These are phyloP conservation scores for Leccinum truebloodii DNA, from an alignment of 768 basidiomycete species.

Conservation along the genomic window DNA sequence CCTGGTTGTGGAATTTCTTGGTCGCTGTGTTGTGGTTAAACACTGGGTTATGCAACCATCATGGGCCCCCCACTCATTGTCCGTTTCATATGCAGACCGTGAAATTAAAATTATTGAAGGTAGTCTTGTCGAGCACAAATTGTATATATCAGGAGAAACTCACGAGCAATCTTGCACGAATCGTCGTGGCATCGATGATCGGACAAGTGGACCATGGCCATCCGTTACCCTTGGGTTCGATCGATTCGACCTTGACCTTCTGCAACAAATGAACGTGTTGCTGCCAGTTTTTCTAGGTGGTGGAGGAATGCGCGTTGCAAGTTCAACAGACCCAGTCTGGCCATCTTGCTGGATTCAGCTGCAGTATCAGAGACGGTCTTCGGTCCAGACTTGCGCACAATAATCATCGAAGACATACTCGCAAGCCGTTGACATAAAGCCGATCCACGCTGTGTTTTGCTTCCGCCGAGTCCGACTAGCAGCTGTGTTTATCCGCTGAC, in stretches of 20 bases:
- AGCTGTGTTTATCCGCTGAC: constrained; percentile 15
- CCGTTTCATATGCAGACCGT: too few species aligned
- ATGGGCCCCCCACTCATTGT: too few species aligned
- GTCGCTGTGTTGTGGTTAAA: neutral
- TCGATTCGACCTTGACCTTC: constrained; percentile 71
- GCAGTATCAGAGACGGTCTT: constrained; percentile 13
- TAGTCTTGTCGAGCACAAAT: neutral
- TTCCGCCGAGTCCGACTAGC: constrained; percentile 1
- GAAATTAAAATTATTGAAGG: constrained; percentile 27
- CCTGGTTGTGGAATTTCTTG: too few species aligned
- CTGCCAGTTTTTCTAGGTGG: constrained; percentile 47
- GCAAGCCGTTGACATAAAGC: constrained; percentile 29
- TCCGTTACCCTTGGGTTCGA: constrained; percentile 53
- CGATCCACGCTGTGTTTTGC: neutral
- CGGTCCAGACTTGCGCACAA: neutral
- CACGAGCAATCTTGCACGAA: constrained; percentile 78
- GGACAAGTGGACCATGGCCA: constrained; percentile 85
- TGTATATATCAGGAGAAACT: constrained; percentile 23
- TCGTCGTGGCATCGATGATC: constrained; percentile 46
- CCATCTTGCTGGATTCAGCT: constrained; percentile 53
- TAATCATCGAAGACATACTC: constrained; percentile 5
- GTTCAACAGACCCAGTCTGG: constrained; percentile 68
- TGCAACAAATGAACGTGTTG: constrained; percentile 66
- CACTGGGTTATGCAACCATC: too few species aligned
- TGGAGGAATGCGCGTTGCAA: constrained; percentile 82